Evolutionary conservation across 371 early-diverging fungal species (phyloP).

Genomic region (Syncephalastrum monosporum): DNA sequence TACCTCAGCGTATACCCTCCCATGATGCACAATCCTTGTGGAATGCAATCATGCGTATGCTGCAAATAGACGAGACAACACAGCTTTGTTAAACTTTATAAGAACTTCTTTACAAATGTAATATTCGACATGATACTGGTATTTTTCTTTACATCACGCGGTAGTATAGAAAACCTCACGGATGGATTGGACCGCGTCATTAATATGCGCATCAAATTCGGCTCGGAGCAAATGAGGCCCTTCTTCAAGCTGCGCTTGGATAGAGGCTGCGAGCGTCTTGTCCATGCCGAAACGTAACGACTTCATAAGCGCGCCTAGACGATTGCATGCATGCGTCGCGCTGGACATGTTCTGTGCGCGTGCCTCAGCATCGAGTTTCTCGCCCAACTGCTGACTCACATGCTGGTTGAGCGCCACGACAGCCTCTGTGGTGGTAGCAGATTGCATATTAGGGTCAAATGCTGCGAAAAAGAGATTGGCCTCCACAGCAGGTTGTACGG

Average conservation of each 20-base stretch:
- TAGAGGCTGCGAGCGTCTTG: too few species aligned
- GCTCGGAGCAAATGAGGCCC: not conserved
- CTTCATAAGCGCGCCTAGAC: too few species aligned
- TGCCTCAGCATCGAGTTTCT: slow-evolving; percentile 29
- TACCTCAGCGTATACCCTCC: slow-evolving; percentile 8
- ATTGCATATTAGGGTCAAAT: slow-evolving; percentile 7
- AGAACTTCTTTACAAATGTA: too few species aligned
- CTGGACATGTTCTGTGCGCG: not conserved
- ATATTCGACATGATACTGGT: too few species aligned
- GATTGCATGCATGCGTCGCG: too few species aligned
- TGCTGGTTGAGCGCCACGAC: slow-evolving; percentile 23
- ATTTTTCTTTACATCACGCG: too few species aligned
- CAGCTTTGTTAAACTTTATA: too few species aligned
- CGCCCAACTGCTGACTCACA: slow-evolving; percentile 32
- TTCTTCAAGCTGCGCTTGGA: too few species aligned
- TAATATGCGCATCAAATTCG: slow-evolving; percentile 15
- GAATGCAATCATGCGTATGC: too few species aligned
- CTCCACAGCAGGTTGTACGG: slow-evolving; percentile 28
- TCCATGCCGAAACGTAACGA: too few species aligned
- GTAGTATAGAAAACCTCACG: slow-evolving; percentile 8
- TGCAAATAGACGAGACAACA: too few species aligned
- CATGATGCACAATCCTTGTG: too few species aligned
- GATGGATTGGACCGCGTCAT: slow-evolving; percentile 11
- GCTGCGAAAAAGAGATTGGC: slow-evolving; percentile 13
- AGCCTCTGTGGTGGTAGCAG: slow-evolving; percentile 1